phyloP scores from a whole-genome alignment of 2,329 filamentous ascomycete species.

The Stemphylium vesicarium region DNA sequence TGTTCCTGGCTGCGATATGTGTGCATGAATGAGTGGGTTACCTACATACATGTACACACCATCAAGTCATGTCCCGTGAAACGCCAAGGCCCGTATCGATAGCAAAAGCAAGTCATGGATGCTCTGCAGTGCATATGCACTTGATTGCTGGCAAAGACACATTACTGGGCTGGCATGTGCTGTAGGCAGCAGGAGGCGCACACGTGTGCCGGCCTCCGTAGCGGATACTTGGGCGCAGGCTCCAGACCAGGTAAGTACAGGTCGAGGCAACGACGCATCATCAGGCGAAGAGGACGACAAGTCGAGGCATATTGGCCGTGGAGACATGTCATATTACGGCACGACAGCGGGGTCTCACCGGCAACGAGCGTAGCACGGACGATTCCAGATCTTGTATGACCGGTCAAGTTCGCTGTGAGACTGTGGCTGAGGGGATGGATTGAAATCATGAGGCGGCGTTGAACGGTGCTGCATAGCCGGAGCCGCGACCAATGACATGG shows the following conservation, averaged over 20 bases:
- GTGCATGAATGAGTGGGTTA: neutral
- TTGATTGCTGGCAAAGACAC: neutral
- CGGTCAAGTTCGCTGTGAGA: slow-evolving; percentile 26
- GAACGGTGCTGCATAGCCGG: slow-evolving; percentile 24
- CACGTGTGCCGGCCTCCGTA: too few relatives aligned
- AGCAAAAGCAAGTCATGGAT: slow-evolving; percentile 7
- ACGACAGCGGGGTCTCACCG: slow-evolving; percentile 28
- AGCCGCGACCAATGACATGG: slow-evolving; percentile 2
- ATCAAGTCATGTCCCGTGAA: neutral
- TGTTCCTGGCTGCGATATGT: too few relatives aligned
- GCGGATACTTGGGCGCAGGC: too few relatives aligned
- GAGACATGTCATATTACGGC: slow-evolving; percentile 4
- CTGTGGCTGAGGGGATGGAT: neutral
- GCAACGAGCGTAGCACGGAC: slow-evolving; percentile 26
- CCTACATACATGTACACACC: too few relatives aligned
- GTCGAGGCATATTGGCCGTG: neutral
- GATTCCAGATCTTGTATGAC: slow-evolving; percentile 27
- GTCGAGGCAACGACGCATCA: too few relatives aligned
- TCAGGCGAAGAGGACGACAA: too few relatives aligned
- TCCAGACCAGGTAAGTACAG: too few relatives aligned
- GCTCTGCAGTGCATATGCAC: slow-evolving; percentile 8
- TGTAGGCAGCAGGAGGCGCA: neutral
- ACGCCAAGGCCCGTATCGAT: slow-evolving; percentile 2
- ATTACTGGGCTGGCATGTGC: neutral
- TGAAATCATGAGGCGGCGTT: slow-evolving; percentile 15